Percentiles rank a stretch among this genome's conserved stretches.
Conservation (phyloP, 148 eudicot genomes). For the Rhododendron vialii region DNA sequence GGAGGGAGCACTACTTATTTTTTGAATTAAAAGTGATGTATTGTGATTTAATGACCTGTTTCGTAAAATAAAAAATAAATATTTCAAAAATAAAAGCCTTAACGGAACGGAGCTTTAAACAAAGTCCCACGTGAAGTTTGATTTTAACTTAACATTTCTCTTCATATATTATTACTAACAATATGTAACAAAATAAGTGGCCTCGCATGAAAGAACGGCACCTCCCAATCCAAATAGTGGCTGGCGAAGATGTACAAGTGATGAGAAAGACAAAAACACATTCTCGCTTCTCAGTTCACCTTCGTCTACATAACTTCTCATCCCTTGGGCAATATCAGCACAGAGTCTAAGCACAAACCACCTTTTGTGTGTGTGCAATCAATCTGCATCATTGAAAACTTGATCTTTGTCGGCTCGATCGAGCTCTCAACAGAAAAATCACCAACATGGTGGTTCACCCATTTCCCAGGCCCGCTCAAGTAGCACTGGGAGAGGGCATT, state of each 20-base stretch:
- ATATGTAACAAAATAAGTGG: not conserved
- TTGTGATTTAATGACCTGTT: too few relatives aligned
- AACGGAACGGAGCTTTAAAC: not conserved
- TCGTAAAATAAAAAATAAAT: too few relatives aligned
- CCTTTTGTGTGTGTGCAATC: not conserved
- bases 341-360: not conserved
- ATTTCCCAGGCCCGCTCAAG: conserved; percentile 37
- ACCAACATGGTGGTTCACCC: conserved; percentile 37
- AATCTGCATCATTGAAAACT: conserved; percentile 2
- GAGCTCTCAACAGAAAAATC: not conserved
- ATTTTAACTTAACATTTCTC: not conserved
- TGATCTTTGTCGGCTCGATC: not conserved
- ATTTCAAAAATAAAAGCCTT: too few relatives aligned
- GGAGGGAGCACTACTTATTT: too few relatives aligned
- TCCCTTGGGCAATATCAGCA: not conserved
- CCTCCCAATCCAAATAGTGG: not conserved
- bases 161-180: not conserved
- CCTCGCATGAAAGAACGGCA: not conserved
- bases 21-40: too few relatives aligned
- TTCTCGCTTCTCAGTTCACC: not conserved
- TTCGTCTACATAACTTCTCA: not conserved
- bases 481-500: conserved; percentile 28
- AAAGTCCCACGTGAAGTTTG: not conserved
- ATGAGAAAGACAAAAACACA: not conserved
- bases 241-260: not conserved